Base-by-base conservation (phyloP, 192 early-diverging fungal species). In the Coemansia sp. region DNA sequence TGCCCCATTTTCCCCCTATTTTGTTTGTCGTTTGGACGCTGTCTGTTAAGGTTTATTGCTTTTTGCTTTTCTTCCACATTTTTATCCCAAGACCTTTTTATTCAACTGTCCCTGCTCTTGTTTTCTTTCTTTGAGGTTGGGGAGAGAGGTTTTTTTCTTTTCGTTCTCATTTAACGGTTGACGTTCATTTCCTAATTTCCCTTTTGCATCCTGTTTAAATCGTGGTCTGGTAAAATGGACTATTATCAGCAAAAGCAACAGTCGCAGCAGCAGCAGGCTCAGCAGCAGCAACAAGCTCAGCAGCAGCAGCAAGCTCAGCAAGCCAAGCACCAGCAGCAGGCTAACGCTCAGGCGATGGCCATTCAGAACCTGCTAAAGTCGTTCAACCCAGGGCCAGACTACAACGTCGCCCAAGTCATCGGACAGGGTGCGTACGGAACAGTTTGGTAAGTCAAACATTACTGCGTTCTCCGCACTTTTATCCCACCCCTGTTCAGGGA, bases 351-450 rank as follows among this genome's bases (percentile, higher is more conserved):
- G 40, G 67, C 74, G 10, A 71, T 82, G 38, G 79, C 73, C 17
- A 66, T 74, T 18, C 73, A 76, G 64, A 72, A 76, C 56, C 58
- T 82, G 49, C 70, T 87, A 36, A 74, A 81, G 57, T 82, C 85
- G 54, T 92, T 92, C 74, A 86, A 90, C 67, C 87, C 86, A 17
- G 91, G 91, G 5, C 78, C 86, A 20, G 87, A 94, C 58, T 98
- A 96, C 75, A 85, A 93, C 56, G 85, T 92, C 60, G 75, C 86
- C 42, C 88, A 91, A 63, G 89, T 93, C 58, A 89, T 96, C 52
- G 94, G 94, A 15, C 89, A 92, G 71, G 94, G 94, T 44, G 94
- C 94, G 50, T 96, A 96, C 76, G 94, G 94, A 24, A 87, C 91
- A 63, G 94, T 96, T 38, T 93, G 91, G 93, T 93, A 89, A 82